Evolutionary conservation across 352 stramenopile genomes (phyloP), one percentile per base, ranked within the genome.

Genomic region (Globisporangium megalacanthum): DNA sequence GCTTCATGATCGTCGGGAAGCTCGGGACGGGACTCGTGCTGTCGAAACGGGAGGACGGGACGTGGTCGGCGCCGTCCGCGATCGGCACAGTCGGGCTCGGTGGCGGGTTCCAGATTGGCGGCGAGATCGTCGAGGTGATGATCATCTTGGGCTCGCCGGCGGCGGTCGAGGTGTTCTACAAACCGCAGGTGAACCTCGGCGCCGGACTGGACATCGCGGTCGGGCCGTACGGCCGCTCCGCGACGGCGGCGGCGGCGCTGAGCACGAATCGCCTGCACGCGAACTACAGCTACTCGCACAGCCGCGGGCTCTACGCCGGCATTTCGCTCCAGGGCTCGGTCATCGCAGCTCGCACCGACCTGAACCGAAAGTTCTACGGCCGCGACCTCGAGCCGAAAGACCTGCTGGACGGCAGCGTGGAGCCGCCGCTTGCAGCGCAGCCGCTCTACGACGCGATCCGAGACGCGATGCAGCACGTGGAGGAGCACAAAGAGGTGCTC

Each of bases 341-440:
- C 13, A 90, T 98, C 60, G 85, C 85, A 13, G 86, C 81, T 20
- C 77, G 95, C 4, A 71, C 90, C 20, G 77, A 97, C 33, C 89
- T 97, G 51, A 98, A 98, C 72, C 91, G 91, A 69, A 96, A 96
- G 39, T 98, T 98, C 68, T 98, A 98, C 68, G 92, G 92, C 22
- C 73, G 85, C 53, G 73, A 94, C 50, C 58, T 91, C 13, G 86
- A 78, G n/a, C 79, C 85, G 0, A 72, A 87, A 35, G 76, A 87
- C 49, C 92, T 95, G 56, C 61, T 95, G 52, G 80, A 57, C 25
- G 86, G 86, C 13, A 50, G 59, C 2, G 68, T 92, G 22, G 64
- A 68, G 13, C 80, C 62, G 17, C 86, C 86, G 17, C 69, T 80
- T 6, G 80, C 83, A 6, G 80, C 82, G 3, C 75, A 89, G 60